Evolutionary conservation across 345 rosid genomes (phyloP).

Genomic region (Citropsis articulata): DNA sequence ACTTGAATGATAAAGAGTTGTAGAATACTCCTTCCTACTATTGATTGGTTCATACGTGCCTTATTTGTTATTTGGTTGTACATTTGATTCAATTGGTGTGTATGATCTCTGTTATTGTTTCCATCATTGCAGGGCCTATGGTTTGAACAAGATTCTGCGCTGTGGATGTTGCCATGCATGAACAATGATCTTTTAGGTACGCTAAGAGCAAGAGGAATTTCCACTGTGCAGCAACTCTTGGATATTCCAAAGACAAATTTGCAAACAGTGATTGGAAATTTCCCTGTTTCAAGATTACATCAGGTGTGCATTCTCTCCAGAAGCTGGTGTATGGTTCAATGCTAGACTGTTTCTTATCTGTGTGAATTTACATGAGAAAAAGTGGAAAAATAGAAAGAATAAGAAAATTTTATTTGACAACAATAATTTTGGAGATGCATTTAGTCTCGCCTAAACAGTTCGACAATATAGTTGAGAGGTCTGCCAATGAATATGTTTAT

Average conservation of each 20-base stretch:
- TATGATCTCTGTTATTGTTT: conserved; percentile 1
- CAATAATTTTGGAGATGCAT: not conserved
- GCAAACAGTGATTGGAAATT: conserved; percentile 56
- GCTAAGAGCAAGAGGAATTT: conserved; percentile 53
- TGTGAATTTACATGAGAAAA: not conserved
- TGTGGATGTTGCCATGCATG: conserved; percentile 96
- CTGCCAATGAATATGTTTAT: not conserved
- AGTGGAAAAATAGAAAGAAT: not conserved
- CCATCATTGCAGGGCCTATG: conserved; percentile 64
- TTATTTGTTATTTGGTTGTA: not conserved
- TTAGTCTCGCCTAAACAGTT: not conserved
- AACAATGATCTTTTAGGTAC: conserved; percentile 48
- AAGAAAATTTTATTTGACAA: not conserved
- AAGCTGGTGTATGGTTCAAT: not conserved
- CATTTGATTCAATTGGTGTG: not conserved
- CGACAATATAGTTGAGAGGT: not conserved
- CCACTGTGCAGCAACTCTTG: conserved; percentile 64
- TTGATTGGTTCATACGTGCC: not conserved
- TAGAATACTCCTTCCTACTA: not conserved
- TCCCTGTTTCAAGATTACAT: conserved; percentile 44
- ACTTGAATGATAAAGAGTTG: not conserved
- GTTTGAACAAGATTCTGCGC: conserved; percentile 69
- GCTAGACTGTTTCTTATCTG: not conserved
- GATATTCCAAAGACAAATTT: conserved; percentile 59
- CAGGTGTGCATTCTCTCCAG: conserved; percentile 48